These are phyloP conservation scores for Boletus sp. DNA, from an alignment of 1,284 basidiomycete genomes.

Conservation along the genomic window DNA sequence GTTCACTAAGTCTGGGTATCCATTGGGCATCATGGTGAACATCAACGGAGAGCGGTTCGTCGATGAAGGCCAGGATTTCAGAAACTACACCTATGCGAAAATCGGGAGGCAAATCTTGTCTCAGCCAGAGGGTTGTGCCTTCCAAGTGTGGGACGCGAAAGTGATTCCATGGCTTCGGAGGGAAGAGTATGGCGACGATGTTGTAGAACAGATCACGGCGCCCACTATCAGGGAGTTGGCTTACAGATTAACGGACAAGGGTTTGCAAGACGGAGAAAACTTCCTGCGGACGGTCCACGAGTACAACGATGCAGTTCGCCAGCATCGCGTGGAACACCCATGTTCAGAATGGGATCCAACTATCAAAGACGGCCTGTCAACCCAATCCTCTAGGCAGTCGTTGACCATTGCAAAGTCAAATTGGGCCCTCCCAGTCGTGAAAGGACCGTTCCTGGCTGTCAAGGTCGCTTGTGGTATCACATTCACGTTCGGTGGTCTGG, in stretches of 20 bases:
- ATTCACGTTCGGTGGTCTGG: constrained; percentile 67
- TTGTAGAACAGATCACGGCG: constrained; percentile 53
- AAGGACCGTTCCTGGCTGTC: constrained; percentile 56
- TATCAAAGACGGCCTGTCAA: constrained; percentile 58
- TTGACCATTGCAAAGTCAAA: constrained; percentile 46
- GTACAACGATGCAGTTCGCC: constrained; percentile 50
- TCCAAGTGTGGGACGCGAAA: constrained; percentile 59
- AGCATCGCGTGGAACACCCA: constrained; percentile 36
- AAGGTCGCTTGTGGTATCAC: constrained; percentile 66
- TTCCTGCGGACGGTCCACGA: constrained; percentile 45
- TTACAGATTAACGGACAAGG: constrained; percentile 41
- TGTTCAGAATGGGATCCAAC: constrained; percentile 52
- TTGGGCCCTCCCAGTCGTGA: constrained; percentile 55
- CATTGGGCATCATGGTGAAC: constrained; percentile 66
- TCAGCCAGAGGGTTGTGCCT: constrained; percentile 56
- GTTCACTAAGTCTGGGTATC: constrained; percentile 69
- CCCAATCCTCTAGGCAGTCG: constrained; percentile 35
- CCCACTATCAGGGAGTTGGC: constrained; percentile 49
- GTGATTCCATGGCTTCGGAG: constrained; percentile 42
- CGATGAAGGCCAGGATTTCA: constrained; percentile 66
- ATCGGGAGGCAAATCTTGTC: constrained; percentile 56
- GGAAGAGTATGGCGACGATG: constrained; percentile 61
- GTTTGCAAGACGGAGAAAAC: constrained; percentile 39
- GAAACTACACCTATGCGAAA: constrained; percentile 69
- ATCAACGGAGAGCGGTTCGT: constrained; percentile 54